Percentiles rank a stretch among this genome's conserved stretches.
Evolutionary conservation across 306 rosid species (phyloP).

Genomic region (Prunus campanulata): DNA sequence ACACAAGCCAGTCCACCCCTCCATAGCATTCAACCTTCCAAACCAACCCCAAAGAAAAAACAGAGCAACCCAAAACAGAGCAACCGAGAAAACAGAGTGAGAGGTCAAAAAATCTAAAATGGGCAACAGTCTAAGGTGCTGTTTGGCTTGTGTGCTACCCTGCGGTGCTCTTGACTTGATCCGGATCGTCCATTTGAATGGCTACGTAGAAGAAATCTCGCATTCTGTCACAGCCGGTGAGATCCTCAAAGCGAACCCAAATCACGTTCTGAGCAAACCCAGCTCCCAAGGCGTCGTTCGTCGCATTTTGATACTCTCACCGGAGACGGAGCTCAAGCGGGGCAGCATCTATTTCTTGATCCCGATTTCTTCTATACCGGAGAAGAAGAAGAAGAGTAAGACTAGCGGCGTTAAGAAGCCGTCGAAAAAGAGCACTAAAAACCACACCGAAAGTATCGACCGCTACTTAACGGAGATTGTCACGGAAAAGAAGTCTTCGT

Average conservation of each 20-base stretch:
- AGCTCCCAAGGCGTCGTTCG: constrained; percentile 71
- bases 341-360: constrained; percentile 91
- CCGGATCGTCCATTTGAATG: constrained; percentile 86
- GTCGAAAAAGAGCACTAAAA: constrained; percentile 26
- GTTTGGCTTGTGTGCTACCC: constrained; percentile 92
- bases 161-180: constrained; percentile 94
- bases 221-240: constrained; percentile 73
- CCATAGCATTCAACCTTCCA: neutral
- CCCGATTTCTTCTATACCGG: constrained; percentile 64
- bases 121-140: constrained; percentile 92
- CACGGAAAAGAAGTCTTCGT: constrained; percentile 48
- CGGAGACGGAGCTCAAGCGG: constrained; percentile 81
- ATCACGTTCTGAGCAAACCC: constrained; percentile 80
- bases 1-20: constrained; percentile 25
- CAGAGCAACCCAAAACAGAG: neutral
- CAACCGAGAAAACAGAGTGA: neutral
- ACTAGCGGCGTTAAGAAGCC: constrained; percentile 25
- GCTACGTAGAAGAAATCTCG: constrained; percentile 69
- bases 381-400: constrained; percentile 36
- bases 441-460: neutral
- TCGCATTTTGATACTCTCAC: constrained; percentile 67
- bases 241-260: constrained; percentile 72
- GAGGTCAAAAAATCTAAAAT: constrained; percentile 22
- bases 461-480: constrained; percentile 19
- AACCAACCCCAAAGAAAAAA: neutral